phyloP scores from a whole-genome alignment of 2,329 filamentous ascomycete genomes.

The Aspergillus fumigatiaffinis region DNA sequence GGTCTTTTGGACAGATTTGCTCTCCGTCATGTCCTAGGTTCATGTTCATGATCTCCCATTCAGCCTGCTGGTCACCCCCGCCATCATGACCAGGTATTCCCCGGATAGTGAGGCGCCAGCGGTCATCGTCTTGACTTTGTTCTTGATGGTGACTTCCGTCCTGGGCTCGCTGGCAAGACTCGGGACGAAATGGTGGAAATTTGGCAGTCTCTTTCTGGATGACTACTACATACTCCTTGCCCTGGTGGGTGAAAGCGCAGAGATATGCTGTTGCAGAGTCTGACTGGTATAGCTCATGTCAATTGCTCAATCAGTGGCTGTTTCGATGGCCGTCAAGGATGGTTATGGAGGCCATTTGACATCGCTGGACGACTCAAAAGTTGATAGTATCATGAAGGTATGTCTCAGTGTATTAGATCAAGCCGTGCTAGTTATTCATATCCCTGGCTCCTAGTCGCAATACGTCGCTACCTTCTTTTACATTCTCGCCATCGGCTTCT shows the following conservation, averaged over 20 bases:
- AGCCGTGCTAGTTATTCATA: not conserved
- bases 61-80: not conserved
- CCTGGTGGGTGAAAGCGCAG: conserved; percentile 10
- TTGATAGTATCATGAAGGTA: conserved; percentile 20
- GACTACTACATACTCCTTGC: conserved; percentile 20
- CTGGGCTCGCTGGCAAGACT: conserved; percentile 22
- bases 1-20: not conserved
- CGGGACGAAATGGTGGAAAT: conserved; percentile 22
- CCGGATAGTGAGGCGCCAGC: conserved; percentile 11
- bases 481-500: conserved; percentile 18
- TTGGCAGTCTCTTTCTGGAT: conserved; percentile 19
- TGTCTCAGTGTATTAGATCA: not conserved
- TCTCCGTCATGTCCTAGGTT: not conserved
- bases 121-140: conserved; percentile 25
- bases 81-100: not conserved
- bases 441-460: conserved; percentile 8
- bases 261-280: not conserved
- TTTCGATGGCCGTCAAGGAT: conserved; percentile 19
- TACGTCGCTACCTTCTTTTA: conserved; percentile 23
- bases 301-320: conserved; percentile 17
- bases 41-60: not conserved
- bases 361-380: conserved; percentile 5
- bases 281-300: conserved; percentile 1
- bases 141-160: conserved; percentile 22
- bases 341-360: conserved; percentile 21